phyloP scores from a whole-genome alignment of 2,329 filamentous ascomycete species.

The Exophiala spinifera region DNA sequence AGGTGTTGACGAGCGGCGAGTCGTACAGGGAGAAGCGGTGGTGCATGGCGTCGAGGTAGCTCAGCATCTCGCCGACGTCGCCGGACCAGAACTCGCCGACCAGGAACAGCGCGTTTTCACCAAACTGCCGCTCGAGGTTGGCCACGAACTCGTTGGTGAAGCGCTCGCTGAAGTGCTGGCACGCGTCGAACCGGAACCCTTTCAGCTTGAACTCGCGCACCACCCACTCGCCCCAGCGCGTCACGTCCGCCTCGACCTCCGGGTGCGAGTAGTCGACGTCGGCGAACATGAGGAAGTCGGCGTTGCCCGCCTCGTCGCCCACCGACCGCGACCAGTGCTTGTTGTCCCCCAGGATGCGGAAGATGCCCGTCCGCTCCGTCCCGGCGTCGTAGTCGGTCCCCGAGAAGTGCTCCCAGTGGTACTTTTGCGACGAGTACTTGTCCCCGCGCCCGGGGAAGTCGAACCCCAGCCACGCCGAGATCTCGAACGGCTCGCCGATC shows the following conservation, averaged over 20 bases:
- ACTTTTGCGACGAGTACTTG: constrained; percentile 60
- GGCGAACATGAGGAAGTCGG: constrained; percentile 62
- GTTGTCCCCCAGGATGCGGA: constrained; percentile 59
- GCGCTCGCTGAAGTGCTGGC: constrained; percentile 67
- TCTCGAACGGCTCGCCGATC: constrained; percentile 56
- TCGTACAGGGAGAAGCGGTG: constrained; percentile 64
- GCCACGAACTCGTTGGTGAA: constrained; percentile 65
- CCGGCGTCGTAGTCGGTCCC: constrained; percentile 65
- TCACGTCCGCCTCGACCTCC: constrained; percentile 63
- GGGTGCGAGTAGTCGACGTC: constrained; percentile 64
- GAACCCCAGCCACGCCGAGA: constrained; percentile 67
- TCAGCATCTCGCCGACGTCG: constrained; percentile 51
- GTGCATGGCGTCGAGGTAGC: constrained; percentile 54
- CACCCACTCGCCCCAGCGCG: constrained; percentile 68
- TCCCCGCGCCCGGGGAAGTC: constrained; percentile 61
- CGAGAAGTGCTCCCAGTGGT: constrained; percentile 65
- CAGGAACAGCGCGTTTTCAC: constrained; percentile 55
- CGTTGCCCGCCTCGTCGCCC: constrained; percentile 64
- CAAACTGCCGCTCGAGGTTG: constrained; percentile 51
- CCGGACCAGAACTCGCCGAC: constrained; percentile 69
- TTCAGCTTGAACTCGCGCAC: constrained; percentile 57
- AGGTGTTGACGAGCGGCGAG: constrained; percentile 65
- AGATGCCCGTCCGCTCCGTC: constrained; percentile 57
- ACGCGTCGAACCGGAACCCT: constrained; percentile 69
- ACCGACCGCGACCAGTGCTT: constrained; percentile 65